Conservation (phyloP, 768 basidiomycete species). For the Paxillus involutus region DNA sequence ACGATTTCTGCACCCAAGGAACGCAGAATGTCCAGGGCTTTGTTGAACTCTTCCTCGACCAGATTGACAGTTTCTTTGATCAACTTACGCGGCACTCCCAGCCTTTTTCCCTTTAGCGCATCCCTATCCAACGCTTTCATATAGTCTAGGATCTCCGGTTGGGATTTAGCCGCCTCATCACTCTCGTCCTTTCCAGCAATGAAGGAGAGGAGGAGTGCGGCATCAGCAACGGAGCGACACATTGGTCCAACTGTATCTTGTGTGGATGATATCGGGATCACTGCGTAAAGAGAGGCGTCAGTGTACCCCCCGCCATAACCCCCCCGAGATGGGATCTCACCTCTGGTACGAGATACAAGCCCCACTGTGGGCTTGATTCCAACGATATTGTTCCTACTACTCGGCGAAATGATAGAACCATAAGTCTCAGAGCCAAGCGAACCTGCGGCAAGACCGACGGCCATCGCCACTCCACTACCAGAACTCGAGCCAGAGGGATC, state of each 20-base stretch:
- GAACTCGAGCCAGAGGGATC: slow-evolving; percentile 43
- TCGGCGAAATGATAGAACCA: slow-evolving; percentile 48
- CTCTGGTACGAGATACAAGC: slow-evolving; percentile 37
- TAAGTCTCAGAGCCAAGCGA: slow-evolving; percentile 48
- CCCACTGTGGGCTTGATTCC: slow-evolving; percentile 43
- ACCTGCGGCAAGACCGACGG: slow-evolving; percentile 44
- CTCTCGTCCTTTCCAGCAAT: slow-evolving; percentile 55
- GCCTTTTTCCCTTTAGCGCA: slow-evolving; percentile 49
- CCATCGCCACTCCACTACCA: slow-evolving; percentile 41
- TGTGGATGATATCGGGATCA: slow-evolving; percentile 55
- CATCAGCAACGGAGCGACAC: slow-evolving; percentile 53
- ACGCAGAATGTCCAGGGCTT: slow-evolving; percentile 36
- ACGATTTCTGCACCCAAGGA: slow-evolving; percentile 49
- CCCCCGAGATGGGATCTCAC: slow-evolving; percentile 12
- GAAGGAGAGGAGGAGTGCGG: slow-evolving; percentile 49
- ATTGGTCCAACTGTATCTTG: slow-evolving; percentile 64
- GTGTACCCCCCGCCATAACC: background rate
- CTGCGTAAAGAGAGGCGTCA: slow-evolving; percentile 25
- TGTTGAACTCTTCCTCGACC: slow-evolving; percentile 38
- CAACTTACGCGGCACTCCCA: slow-evolving; percentile 51
- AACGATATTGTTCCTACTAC: slow-evolving; percentile 41
- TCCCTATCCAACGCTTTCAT: slow-evolving; percentile 48
- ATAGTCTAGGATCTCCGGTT: slow-evolving; percentile 58
- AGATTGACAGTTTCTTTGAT: slow-evolving; percentile 16
- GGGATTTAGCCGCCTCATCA: slow-evolving; percentile 51